Evolutionary conservation across 2,329 filamentous ascomycete genomes (phyloP), one percentile per base, ranked within the genome.

Genomic region (Cercospora canescens): DNA sequence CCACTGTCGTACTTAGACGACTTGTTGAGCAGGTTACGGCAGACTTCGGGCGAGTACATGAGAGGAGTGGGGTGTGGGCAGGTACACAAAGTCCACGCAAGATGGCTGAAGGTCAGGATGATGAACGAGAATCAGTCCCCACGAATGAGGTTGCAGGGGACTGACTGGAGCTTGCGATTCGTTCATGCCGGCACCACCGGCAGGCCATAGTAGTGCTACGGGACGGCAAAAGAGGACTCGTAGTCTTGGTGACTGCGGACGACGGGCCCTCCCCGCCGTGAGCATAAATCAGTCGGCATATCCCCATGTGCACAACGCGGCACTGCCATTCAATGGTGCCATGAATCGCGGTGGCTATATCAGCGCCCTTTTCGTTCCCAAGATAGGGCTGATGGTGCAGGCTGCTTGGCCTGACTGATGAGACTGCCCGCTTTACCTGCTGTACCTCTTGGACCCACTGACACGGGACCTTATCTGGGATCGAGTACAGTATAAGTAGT

Each of bases 101-200:
- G 60, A 62, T 60, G 48, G 55, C 62, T 61, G 30, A 57, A 55
- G 59, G 30, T 59, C 56, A 59, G 64, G 34, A 54, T 62, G 60
- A 55, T 56, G 62, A 67, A 41, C 28, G 57, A 66, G 61, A 56
- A 35, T 26, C 48, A 48, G 60, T 56, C 59, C 60, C 64, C 64
- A 59, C 69, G 66, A 69, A 70, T 70, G 60, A 69, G 63, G 67
- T 55, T 28, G 62, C 65, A 69, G 63, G 57, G 65, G 56, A 35
- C 34, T 58, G 52, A 21, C 52, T 58, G 57, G 52, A 65, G 69
- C 66, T 62, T 58, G 57, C 65, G 50, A 70, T 70, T 70, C 69
- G 69, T 66, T 65, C 50, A 41, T 35, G 57, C 18, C 39, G n/a
- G 63, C 64, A 41, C 45, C 45, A 28, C 48, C 63, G 48, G 57